Base-by-base conservation (phyloP, 352 stramenopile species). In the Thalassiosira hispida region DNA sequence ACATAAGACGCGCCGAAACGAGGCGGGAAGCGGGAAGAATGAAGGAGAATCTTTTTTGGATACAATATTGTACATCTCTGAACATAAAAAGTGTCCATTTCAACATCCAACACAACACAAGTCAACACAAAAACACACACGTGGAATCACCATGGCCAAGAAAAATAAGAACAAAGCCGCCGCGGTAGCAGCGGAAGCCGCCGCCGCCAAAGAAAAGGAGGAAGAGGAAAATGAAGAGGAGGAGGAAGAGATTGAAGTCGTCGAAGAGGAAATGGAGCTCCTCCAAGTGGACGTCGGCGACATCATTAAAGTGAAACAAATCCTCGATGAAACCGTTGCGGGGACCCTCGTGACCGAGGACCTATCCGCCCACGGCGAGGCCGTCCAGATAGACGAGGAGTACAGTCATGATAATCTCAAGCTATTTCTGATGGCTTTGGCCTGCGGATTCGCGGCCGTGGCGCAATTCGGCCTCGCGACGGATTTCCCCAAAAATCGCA, bases 351-450 rank as follows among this genome's bases (percentile, higher is more conserved):
- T 67, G 11, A 56, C 59, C 18, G 51, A 86, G 20, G 65, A 81
- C 40, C 52, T 80, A 29, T 77, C 63, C 2, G 44, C 55, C 16
- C 72, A 82, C 25, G 76, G 65, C n/a, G 61, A 77, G 9, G 73
- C 73, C 7, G 73, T 86, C 20, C 12, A 68, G 47, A 67, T 93
- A 11, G 44, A 69, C 5, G 89, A 94, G 81, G 81, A 97, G 90
- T 93, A 95, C 83, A 68, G 86, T 56, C 90, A 96, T 79, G 95
- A 97, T 74, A 98, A 98, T 90, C 93, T 97, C 11, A 97, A 98
- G 84, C 92, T 98, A 62, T 83, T 94, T 29, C 82, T 98, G 42
- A 94, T 98, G 91, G 94, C 97, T 57, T 81, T 98, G 61, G 93
- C 96, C 20, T 96, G 95, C 72, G 76, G 96, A 46, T 99, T 99